Evolutionary conservation across 2,329 filamentous ascomycete genomes (phyloP).

Genomic region (Verticillium longisporum): DNA sequence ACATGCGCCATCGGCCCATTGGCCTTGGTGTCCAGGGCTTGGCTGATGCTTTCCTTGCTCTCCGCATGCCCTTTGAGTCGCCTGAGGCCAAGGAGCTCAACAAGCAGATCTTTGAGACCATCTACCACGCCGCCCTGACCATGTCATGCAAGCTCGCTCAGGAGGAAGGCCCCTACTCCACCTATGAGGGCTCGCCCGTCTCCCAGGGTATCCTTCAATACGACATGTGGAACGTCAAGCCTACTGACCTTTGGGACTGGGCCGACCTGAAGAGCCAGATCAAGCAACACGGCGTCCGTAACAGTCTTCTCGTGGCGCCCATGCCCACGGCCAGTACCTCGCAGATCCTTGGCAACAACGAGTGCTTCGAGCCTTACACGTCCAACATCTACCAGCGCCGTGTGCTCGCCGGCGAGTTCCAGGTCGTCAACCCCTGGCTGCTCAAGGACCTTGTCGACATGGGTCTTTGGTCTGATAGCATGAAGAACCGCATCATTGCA

Average conservation of each 20-base stretch:
- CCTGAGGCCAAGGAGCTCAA: constrained; percentile 90
- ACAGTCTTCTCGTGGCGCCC: constrained; percentile 89
- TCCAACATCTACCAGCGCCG: constrained; percentile 99
- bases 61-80: constrained; percentile 95
- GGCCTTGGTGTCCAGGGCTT: constrained; percentile 96
- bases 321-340: constrained; percentile 98
- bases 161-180: constrained; percentile 75
- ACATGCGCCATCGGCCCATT: constrained; percentile 93
- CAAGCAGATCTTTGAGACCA: constrained; percentile 98
- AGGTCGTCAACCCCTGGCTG: constrained; percentile 98
- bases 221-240: constrained; percentile 96
- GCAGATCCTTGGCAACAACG: constrained; percentile 97
- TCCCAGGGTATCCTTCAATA: constrained; percentile 96
- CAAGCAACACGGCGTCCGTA: constrained; percentile 86
- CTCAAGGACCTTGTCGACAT: constrained; percentile 97
- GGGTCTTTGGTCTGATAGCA: constrained; percentile 97
- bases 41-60: constrained; percentile 93
- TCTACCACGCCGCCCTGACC: constrained; percentile 92
- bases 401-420: constrained; percentile 96
- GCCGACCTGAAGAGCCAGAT: constrained; percentile 81
- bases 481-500: constrained; percentile 99
- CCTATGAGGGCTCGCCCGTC: constrained; percentile 88
- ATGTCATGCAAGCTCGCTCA: constrained; percentile 83
- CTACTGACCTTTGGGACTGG: constrained; percentile 97
- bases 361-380: constrained; percentile 99